phyloP scores from a whole-genome alignment of 768 basidiomycete genomes.

The Tephrocybe sp. region DNA sequence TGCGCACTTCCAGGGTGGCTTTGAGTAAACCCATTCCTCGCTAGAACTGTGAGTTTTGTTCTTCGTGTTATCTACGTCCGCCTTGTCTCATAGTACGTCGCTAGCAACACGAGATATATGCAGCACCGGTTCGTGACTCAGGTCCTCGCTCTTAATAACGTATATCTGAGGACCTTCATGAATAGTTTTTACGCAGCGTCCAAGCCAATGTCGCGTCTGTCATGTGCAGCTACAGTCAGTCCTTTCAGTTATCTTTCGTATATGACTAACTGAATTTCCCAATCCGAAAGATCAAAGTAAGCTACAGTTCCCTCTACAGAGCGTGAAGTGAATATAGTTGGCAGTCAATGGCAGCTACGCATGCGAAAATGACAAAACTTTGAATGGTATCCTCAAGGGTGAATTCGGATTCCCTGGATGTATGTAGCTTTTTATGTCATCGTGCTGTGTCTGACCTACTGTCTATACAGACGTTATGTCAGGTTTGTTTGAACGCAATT shows the following conservation, averaged over 20 bases:
- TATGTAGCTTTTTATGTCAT: slow-evolving; percentile 26
- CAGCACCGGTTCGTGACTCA: slow-evolving; percentile 39
- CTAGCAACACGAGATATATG: slow-evolving; percentile 57
- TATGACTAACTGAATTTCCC: neutral
- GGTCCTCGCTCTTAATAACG: neutral
- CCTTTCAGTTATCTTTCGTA: neutral
- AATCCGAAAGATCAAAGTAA: slow-evolving; percentile 31
- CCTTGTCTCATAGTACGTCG: neutral
- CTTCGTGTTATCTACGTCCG: neutral
- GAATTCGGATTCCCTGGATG: slow-evolving; percentile 70
- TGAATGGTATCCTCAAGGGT: slow-evolving; percentile 62
- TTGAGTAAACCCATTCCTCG: too few species aligned
- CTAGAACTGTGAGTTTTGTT: slow-evolving; percentile 30
- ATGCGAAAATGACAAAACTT: slow-evolving; percentile 57
- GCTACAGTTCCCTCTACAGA: neutral
- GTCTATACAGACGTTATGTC: slow-evolving; percentile 41
- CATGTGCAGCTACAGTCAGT: slow-evolving; percentile 60
- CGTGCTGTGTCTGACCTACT: neutral
- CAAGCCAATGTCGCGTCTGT: slow-evolving; percentile 64
- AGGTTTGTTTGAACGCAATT: slow-evolving; percentile 22
- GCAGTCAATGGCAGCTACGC: slow-evolving; percentile 56
- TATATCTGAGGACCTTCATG: neutral
- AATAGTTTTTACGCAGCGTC: slow-evolving; percentile 55
- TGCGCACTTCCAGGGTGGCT: too few species aligned
- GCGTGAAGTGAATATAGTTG: neutral